Evolutionary conservation across 108 stramenopile genomes (phyloP), one percentile per base, ranked within the genome.

Genomic region (Skeletonema costatum): DNA sequence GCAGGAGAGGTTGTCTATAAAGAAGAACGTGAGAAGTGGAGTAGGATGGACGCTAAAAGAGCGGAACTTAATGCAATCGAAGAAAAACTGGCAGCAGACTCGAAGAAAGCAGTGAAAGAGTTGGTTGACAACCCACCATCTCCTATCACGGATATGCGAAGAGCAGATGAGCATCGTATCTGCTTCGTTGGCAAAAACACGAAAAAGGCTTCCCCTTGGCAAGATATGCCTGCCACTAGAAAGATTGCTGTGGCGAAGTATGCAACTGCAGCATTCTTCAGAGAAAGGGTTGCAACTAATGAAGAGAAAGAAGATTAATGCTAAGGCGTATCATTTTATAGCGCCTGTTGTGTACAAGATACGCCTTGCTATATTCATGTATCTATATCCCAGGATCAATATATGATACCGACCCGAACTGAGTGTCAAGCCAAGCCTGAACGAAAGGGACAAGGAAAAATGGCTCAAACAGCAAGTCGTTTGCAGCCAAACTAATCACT

Each of bases 131-230:
- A 89, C 72, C 94, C 94, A 65, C 94, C 94, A 0, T 87, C 69
- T 29, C 88, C 94, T 3, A 74, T 95, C 60, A 88, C 84, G 21
- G 94, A 95, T 75, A 86, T 95, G 81, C 88, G 94, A 42, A 88
- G 94, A 31, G 88, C 89, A 19, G 94, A 95, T 79, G 84, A 85
- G 21, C 94, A 95, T 75, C 87, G 94, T 33, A 70, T 82, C 25
- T 75, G 76, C 32, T 91, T 77, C 68, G 92, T 92, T 25, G 94
- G 94, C 0, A 92, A 87, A 67, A 87, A 83, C 32, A 95, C 92
- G 10, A 89, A 88, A 53, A 73, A 93, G 71, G 71, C 82, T 32
- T 89, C 83, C 8, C 66, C 86, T 51, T 95, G 94, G 94, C 83
- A 81, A 44, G 81, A 85, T 46, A 91, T 94, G 91, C 91, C 87